Percentiles rank a stretch among this genome's conserved stretches.
phyloP scores from a whole-genome alignment of 164 flowering plant genomes.

The Macadamia tetraphylla region DNA sequence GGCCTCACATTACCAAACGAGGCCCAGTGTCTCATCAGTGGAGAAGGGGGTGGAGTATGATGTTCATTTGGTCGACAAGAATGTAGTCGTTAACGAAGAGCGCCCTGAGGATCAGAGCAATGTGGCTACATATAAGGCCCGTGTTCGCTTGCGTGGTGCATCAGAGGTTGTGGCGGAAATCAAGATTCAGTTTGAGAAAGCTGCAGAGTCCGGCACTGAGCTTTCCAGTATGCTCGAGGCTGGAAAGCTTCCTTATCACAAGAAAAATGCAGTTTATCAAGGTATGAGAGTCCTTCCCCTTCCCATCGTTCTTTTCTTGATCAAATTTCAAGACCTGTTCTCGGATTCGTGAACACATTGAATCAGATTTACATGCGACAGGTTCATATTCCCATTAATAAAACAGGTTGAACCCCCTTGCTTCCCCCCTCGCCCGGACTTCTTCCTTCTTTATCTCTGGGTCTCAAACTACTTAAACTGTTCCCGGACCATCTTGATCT shows the following conservation, averaged over 20 bases:
- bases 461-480: neutral
- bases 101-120: slow-evolving; percentile 33
- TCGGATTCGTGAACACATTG: neutral
- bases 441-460: neutral
- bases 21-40: slow-evolving; percentile 40
- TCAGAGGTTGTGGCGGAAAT: slow-evolving; percentile 61
- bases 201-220: slow-evolving; percentile 66
- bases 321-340: neutral
- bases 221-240: slow-evolving; percentile 78
- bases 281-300: slow-evolving; percentile 23
- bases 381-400: neutral
- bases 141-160: slow-evolving; percentile 30
- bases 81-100: slow-evolving; percentile 46
- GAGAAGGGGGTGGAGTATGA: slow-evolving; percentile 48
- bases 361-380: neutral
- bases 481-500: neutral
- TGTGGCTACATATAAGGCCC: slow-evolving; percentile 29
- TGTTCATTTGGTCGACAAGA: slow-evolving; percentile 75
- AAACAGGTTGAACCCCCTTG: neutral
- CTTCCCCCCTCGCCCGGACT: neutral
- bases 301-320: neutral
- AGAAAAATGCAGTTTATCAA: slow-evolving; percentile 51
- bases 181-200: slow-evolving; percentile 64
- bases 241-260: slow-evolving; percentile 64
- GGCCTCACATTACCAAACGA: slow-evolving; percentile 28